Evolutionary conservation across 116 monocot species (phyloP), one percentile per base, ranked within the genome.

Genomic region (Zostera marina): DNA sequence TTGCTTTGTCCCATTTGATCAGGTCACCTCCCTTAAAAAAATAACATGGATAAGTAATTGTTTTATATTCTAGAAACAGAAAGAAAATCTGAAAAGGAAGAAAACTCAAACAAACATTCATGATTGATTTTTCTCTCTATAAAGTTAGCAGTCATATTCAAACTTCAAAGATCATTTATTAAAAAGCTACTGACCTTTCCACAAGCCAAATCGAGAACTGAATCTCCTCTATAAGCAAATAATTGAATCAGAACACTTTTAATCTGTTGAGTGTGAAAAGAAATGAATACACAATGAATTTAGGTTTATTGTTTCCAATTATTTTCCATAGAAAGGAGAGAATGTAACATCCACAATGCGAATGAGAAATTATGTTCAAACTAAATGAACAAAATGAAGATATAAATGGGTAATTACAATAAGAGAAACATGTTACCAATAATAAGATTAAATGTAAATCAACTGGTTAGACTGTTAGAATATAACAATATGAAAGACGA

Each of bases 1-100:
- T 82, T 44, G 94, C 88, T 60, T 96, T 96, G 67, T 96, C 94
- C 94, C 94, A 96, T 72, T 96, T 96, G 64, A 96, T 88, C 8
- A 96, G 62, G 25, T 96, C 94, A 67, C 88, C 94, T 38, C 94
- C 94, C 94, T 96, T 41, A 16, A 67, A 11, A 52, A 58, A 41
- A 62, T 21, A 51, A 67, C 9, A 64, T 9, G 15, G 15, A 64
- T 24, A 47, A 44, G 17, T 52, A 63, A 45, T 63, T 3, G 11
- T 12, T 32, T 4, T 42, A 12, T 21, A 7, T 17, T 52, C 16
- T 23, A 39, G 12, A 8, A 38, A 5, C 2, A 1, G 12, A 44
- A 13, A 46, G 9, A 7, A 21, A 47, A 26, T 15, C 47, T 1
- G 8, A 24, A 15, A 6, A 38, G 48, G 22, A 22, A 7, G 38